A percentile compares a stretch with the other conserved stretches of the same genome.
These are phyloP conservation scores for Silene latifolia DNA, from an alignment of 148 eudicot species.

Conservation along the genomic window DNA sequence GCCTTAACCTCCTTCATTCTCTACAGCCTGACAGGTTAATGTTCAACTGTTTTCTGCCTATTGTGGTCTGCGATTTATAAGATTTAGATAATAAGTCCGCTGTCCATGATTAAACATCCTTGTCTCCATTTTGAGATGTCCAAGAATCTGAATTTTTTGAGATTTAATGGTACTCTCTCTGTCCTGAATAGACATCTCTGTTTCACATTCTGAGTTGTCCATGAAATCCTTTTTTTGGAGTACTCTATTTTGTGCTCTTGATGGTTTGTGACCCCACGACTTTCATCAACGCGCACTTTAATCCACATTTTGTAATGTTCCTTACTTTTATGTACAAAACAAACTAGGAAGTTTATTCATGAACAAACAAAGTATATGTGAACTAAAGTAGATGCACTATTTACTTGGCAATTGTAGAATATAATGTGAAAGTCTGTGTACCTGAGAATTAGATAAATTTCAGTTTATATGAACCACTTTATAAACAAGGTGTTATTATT, in stretches of 20 bases:
- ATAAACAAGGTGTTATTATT: not conserved
- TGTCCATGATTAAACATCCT: not conserved
- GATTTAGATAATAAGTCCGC: not conserved
- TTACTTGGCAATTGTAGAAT: not conserved
- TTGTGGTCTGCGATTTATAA: not conserved
- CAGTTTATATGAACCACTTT: not conserved
- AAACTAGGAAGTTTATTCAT: not conserved
- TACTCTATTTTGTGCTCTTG: not conserved
- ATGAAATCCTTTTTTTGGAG: not conserved
- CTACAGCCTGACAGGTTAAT: slow-evolving; percentile 78
- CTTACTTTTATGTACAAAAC: too few relatives aligned
- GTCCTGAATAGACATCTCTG: too few relatives aligned
- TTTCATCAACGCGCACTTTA: not conserved
- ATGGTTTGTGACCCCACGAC: not conserved
- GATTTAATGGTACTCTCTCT: not conserved
- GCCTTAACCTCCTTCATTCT: slow-evolving; percentile 88
- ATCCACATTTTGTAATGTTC: not conserved
- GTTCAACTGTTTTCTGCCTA: not conserved
- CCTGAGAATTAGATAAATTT: not conserved
- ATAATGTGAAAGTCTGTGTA: not conserved
- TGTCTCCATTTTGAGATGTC: not conserved
- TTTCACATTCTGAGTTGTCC: not conserved
- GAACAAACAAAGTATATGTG: not conserved
- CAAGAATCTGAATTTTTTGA: not conserved
- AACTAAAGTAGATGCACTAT: not conserved